Percentiles rank a stretch among this genome's conserved stretches.
These are phyloP conservation scores for Chlamydomonas reinhardtii DNA, from an alignment of 163 green algal species.

Conservation along the genomic window DNA sequence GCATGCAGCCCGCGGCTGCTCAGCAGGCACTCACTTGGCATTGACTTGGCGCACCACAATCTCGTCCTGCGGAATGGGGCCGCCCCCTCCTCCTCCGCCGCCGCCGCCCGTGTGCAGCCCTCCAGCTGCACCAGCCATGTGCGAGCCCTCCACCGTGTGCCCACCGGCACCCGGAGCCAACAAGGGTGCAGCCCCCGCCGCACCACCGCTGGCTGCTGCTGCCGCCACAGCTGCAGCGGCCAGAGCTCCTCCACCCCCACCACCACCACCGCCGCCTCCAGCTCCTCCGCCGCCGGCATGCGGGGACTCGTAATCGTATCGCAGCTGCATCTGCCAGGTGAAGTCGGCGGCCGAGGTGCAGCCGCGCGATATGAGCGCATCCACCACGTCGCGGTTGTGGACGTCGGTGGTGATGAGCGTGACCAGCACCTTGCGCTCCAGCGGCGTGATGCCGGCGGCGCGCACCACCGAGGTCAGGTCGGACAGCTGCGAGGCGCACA, in stretches of 20 bases:
- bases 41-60: conserved; percentile 52
- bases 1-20: no score
- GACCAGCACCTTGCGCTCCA: conserved; percentile 69
- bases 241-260: background rate
- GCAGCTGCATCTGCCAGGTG: conserved; percentile 84
- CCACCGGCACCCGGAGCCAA: background rate
- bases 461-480: conserved; percentile 71
- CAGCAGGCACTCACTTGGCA: conserved; percentile 29
- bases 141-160: background rate
- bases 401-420: conserved; percentile 89
- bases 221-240: background rate
- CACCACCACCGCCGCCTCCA: no score
- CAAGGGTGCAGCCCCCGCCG: background rate
- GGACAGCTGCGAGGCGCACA: conserved; percentile 55
- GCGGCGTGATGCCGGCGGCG: conserved; percentile 57
- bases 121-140: no score
- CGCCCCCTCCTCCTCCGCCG: background rate
- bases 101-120: background rate
- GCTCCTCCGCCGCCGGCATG: background rate
- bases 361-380: conserved; percentile 61
- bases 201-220: background rate
- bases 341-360: conserved; percentile 60
- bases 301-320: conserved; percentile 55
- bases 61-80: conserved; percentile 27
- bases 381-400: conserved; percentile 79